Conservation (phyloP, 257 asterid species). For the Gentiana macrophylla region DNA sequence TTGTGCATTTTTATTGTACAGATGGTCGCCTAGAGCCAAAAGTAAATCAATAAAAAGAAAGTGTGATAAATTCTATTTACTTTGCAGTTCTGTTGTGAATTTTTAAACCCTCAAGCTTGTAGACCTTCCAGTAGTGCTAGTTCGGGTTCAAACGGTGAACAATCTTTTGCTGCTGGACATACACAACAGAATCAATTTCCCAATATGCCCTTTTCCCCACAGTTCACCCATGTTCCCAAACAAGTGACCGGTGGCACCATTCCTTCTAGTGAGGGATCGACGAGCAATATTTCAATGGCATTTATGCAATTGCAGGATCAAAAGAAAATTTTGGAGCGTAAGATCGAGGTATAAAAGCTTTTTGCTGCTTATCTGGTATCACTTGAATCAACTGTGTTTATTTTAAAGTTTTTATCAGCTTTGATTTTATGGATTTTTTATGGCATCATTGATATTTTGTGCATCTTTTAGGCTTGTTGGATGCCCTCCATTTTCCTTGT, state of each 20-base stretch:
- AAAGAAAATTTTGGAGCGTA: slow-evolving; percentile 43
- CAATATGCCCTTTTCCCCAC: slow-evolving; percentile 16
- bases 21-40: neutral
- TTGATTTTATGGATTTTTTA: neutral
- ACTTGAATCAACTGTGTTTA: neutral
- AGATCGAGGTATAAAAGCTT: slow-evolving; percentile 58
- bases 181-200: slow-evolving; percentile 24
- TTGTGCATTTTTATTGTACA: neutral
- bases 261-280: slow-evolving; percentile 18
- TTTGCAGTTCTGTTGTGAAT: slow-evolving; percentile 39
- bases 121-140: slow-evolving; percentile 5
- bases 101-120: slow-evolving; percentile 29
- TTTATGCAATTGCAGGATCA: slow-evolving; percentile 43
- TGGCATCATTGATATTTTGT: neutral
- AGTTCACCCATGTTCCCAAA: slow-evolving; percentile 9
- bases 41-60: no score
- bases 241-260: slow-evolving; percentile 20
- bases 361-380: slow-evolving; percentile 8
- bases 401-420: slow-evolving; percentile 2
- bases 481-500: no score
- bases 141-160: slow-evolving; percentile 1
- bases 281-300: slow-evolving; percentile 14
- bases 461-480: neutral
- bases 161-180: slow-evolving; percentile 1
- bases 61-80: no score